phyloP scores from a whole-genome alignment of 2,329 filamentous ascomycete genomes.

The Cadophora malorum region DNA sequence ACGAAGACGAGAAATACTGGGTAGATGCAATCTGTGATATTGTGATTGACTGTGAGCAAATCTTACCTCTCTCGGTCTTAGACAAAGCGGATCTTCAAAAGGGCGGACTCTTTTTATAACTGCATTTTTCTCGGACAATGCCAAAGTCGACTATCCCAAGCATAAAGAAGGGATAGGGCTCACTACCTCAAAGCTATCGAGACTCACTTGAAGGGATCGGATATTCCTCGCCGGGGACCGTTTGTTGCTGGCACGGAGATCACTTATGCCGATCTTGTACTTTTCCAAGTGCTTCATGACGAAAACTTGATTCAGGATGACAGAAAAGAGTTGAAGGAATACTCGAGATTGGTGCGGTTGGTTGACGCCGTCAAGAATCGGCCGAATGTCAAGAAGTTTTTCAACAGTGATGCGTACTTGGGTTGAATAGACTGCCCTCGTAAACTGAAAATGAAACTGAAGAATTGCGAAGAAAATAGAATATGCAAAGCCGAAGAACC shows the following conservation, averaged over 20 bases:
- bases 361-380: slow-evolving; percentile 42
- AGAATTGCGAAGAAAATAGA: neutral
- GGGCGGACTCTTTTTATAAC: slow-evolving; percentile 44
- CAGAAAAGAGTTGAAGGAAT: slow-evolving; percentile 39
- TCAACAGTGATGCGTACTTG: slow-evolving; percentile 41
- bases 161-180: slow-evolving; percentile 37
- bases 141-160: slow-evolving; percentile 40
- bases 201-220: slow-evolving; percentile 42
- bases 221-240: slow-evolving; percentile 44
- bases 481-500: neutral
- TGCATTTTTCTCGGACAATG: slow-evolving; percentile 42
- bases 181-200: slow-evolving; percentile 46
- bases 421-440: slow-evolving; percentile 22
- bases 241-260: slow-evolving; percentile 42
- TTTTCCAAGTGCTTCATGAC: slow-evolving; percentile 43
- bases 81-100: slow-evolving; percentile 20
- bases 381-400: slow-evolving; percentile 42
- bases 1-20: slow-evolving; percentile 45
- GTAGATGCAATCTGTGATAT: slow-evolving; percentile 45
- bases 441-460: neutral
- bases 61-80: neutral
- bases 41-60: slow-evolving; percentile 38
- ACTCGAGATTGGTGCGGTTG: slow-evolving; percentile 40
- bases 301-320: slow-evolving; percentile 42
- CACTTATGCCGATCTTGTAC: slow-evolving; percentile 43